phyloP scores from a whole-genome alignment of 208 protist genomes.

The Angomonas deanei region DNA sequence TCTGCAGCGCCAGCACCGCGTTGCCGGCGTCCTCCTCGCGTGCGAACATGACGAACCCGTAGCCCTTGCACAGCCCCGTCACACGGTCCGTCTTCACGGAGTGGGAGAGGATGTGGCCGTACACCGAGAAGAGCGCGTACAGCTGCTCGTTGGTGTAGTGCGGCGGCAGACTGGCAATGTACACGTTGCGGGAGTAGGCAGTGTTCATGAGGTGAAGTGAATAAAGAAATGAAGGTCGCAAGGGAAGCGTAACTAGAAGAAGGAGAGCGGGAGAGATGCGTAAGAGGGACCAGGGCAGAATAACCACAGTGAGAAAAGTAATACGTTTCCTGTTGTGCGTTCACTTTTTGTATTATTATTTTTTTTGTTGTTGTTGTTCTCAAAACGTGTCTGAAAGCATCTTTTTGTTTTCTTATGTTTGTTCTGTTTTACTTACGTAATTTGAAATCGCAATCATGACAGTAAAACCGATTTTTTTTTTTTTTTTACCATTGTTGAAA shows the following conservation, averaged over 20 bases:
- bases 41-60: slow-evolving; percentile 83
- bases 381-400: neutral
- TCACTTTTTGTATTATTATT: neutral
- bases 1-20: slow-evolving; percentile 61
- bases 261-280: neutral
- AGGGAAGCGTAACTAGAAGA: slow-evolving; percentile 2
- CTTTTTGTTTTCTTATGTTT: neutral
- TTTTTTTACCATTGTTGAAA: neutral
- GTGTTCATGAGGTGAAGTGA: slow-evolving; percentile 6
- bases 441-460: too few species aligned
- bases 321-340: too few species aligned
- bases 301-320: too few species aligned
- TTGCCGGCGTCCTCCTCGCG: slow-evolving; percentile 48
- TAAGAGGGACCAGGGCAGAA: too few species aligned
- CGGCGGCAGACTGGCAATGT: slow-evolving; percentile 76
- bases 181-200: slow-evolving; percentile 74
- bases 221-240: neutral
- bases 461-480: neutral
- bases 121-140: slow-evolving; percentile 57
- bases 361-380: neutral
- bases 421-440: too few species aligned
- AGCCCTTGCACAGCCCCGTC: slow-evolving; percentile 67
- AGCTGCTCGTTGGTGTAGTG: slow-evolving; percentile 71
- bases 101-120: slow-evolving; percentile 60
- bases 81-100: slow-evolving; percentile 60